These are phyloP conservation scores for Suaeda aralocaspica DNA, from an alignment of 148 eudicot species.

Conservation along the genomic window DNA sequence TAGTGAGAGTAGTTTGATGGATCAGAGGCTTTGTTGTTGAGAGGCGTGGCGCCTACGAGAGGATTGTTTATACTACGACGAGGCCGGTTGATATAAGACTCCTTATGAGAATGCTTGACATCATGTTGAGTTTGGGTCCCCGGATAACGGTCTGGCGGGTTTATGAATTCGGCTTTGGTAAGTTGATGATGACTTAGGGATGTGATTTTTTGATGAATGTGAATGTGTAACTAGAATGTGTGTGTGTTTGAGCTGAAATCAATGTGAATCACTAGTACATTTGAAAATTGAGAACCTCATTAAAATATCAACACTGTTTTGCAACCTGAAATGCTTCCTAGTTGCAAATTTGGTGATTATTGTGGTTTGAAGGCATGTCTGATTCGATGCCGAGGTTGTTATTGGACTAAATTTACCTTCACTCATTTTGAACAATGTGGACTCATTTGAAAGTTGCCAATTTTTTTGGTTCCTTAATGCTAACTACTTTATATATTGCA, in stretches of 20 bases:
- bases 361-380: not conserved
- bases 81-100: conserved; percentile 73
- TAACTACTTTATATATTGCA: not conserved
- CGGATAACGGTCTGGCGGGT: conserved; percentile 86
- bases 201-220: too few relatives aligned
- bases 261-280: conserved; percentile 4
- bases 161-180: conserved; percentile 77
- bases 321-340: not conserved
- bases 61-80: conserved; percentile 65
- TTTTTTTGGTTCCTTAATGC: not conserved
- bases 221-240: not conserved
- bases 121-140: conserved; percentile 86
- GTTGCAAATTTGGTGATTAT: not conserved
- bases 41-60: conserved; percentile 57
- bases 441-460: not conserved
- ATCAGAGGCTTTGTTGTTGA: conserved; percentile 56
- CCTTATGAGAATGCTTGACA: conserved; percentile 92
- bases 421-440: not conserved
- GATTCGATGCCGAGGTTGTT: not conserved
- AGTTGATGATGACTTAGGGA: conserved; percentile 24
- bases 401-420: too few relatives aligned
- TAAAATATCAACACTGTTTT: not conserved
- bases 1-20: conserved; percentile 45
- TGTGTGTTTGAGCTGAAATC: not conserved
- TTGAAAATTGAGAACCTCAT: not conserved